phyloP scores from a whole-genome alignment of 257 asterid species.

The Haberlea rhodopensis region DNA sequence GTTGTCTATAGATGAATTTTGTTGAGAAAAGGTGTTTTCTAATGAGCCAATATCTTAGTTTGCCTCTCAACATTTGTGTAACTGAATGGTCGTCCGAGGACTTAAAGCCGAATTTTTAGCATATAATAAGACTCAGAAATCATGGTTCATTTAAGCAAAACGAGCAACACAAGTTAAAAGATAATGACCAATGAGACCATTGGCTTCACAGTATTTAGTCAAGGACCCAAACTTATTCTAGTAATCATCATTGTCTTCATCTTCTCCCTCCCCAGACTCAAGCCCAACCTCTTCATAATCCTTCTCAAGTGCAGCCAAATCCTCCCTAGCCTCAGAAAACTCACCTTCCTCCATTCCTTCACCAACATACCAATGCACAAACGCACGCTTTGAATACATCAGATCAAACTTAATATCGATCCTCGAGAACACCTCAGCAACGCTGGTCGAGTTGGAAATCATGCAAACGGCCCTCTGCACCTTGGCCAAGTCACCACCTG shows the following conservation, averaged over 20 bases:
- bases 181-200: slow-evolving; percentile 20
- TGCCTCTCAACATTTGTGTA: too few relatives aligned
- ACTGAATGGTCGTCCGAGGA: too few relatives aligned
- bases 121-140: too few relatives aligned
- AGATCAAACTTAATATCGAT: slow-evolving; percentile 88
- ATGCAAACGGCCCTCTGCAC: slow-evolving; percentile 97
- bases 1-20: too few relatives aligned
- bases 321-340: slow-evolving; percentile 95
- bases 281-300: slow-evolving; percentile 95
- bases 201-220: slow-evolving; percentile 14
- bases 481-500: slow-evolving; percentile 92
- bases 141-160: too few relatives aligned
- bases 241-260: slow-evolving; percentile 70
- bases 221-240: neutral
- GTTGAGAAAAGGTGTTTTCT: too few relatives aligned
- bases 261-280: slow-evolving; percentile 89
- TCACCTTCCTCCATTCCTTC: slow-evolving; percentile 99
- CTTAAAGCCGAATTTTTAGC: too few relatives aligned
- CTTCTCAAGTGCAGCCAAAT: slow-evolving; percentile 96
- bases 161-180: neutral
- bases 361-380: slow-evolving; percentile 96
- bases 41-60: too few relatives aligned
- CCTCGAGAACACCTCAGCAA: slow-evolving; percentile 95
- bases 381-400: slow-evolving; percentile 91
- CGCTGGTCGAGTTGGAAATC: slow-evolving; percentile 95